Conservation (phyloP, 192 early-diverging fungal genomes). For the Coemansia aciculifera region DNA sequence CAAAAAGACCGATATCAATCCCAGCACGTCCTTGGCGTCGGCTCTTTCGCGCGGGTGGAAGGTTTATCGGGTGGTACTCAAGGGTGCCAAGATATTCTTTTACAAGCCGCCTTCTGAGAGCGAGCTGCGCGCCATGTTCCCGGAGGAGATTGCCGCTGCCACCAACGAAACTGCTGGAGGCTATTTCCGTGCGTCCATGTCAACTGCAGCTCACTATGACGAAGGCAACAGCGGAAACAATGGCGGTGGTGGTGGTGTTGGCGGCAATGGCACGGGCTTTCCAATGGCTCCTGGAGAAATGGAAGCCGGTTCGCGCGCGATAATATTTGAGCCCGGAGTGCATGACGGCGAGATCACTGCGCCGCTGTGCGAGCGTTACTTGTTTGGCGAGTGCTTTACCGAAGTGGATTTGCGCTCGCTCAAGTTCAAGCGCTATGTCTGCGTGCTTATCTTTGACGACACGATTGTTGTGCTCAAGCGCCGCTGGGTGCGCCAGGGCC, state of each 20-base stretch:
- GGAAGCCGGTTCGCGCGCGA: constrained; percentile 56
- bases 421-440: constrained; percentile 65
- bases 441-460: constrained; percentile 66
- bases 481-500: constrained; percentile 59
- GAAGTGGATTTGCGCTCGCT: constrained; percentile 64
- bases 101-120: constrained; percentile 65
- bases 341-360: constrained; percentile 53
- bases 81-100: constrained; percentile 75
- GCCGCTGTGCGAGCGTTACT: constrained; percentile 60
- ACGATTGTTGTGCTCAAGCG: constrained; percentile 67
- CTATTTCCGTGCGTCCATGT: constrained; percentile 41
- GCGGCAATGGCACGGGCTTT: constrained; percentile 36
- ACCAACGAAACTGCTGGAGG: constrained; percentile 52
- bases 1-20: constrained; percentile 72
- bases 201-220: constrained; percentile 26
- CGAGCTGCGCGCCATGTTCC: constrained; percentile 58
- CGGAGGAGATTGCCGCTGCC: constrained; percentile 54
- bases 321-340: constrained; percentile 64
- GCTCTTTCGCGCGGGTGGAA: constrained; percentile 70
- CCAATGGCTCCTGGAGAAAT: constrained; percentile 61
- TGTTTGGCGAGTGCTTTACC: constrained; percentile 68
- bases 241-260: neutral
- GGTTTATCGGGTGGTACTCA: constrained; percentile 70
- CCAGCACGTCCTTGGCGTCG: constrained; percentile 60
- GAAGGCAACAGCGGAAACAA: constrained; percentile 1